Evolutionary conservation across 306 rosid genomes (phyloP).

Genomic region (Vigna angularis): DNA sequence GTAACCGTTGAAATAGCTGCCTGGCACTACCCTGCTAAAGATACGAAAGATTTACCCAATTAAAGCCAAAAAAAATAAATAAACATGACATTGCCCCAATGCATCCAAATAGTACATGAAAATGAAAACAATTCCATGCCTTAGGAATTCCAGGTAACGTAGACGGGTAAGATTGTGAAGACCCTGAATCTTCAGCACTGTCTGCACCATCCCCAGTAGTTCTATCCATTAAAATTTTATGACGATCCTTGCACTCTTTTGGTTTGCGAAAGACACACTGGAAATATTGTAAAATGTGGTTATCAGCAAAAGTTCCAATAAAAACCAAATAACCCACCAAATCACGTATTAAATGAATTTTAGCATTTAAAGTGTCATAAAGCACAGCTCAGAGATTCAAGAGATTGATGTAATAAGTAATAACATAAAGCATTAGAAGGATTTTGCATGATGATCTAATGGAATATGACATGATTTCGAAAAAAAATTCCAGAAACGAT

Average conservation of each 20-base stretch:
- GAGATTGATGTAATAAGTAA: not conserved
- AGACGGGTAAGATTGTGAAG: slow-evolving; percentile 86
- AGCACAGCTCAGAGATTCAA: slow-evolving; percentile 2
- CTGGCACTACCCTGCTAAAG: slow-evolving; percentile 86
- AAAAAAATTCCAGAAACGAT: not conserved
- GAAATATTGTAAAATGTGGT: slow-evolving; percentile 38
- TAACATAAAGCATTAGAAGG: not conserved
- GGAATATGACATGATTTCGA: not conserved
- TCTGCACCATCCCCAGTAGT: slow-evolving; percentile 83
- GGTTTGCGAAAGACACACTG: slow-evolving; percentile 85
- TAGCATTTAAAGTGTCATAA: slow-evolving; percentile 11
- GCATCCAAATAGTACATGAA: not conserved
- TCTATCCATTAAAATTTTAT: slow-evolving; percentile 81
- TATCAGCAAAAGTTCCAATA: not conserved
- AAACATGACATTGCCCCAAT: not conserved
- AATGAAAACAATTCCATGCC: slow-evolving; percentile 54
- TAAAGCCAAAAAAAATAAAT: slow-evolving; percentile 28
- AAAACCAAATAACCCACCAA: not conserved
- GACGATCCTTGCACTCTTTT: slow-evolving; percentile 89
- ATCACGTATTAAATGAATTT: not conserved
- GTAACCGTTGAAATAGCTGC: slow-evolving; percentile 84
- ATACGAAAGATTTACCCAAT: slow-evolving; percentile 37
- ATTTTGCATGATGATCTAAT: slow-evolving; percentile 6
- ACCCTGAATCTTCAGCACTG: slow-evolving; percentile 92
- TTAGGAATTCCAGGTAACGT: slow-evolving; percentile 86